These are phyloP conservation scores for Ogataea ganodermae DNA, from an alignment of 805 yeast species.

Conservation along the genomic window DNA sequence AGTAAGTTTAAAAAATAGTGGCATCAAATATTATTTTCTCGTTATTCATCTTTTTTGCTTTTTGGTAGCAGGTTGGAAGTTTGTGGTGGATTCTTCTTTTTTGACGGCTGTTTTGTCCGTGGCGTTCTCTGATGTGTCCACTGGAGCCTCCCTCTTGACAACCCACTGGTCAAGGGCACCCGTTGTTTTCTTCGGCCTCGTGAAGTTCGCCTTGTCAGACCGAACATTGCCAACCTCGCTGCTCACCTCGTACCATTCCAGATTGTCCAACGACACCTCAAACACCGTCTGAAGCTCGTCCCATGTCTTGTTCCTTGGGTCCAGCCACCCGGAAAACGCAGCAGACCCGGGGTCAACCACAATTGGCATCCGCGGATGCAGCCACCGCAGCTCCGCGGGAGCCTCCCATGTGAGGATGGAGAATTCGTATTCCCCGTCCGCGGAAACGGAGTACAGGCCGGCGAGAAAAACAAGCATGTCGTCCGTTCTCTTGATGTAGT, in stretches of 20 bases:
- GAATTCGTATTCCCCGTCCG: slow-evolving; percentile 47
- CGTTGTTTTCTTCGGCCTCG: slow-evolving; percentile 20
- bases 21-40: neutral
- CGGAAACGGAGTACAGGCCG: slow-evolving; percentile 45
- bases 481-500: slow-evolving; percentile 59
- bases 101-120: neutral
- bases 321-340: slow-evolving; percentile 69
- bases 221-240: slow-evolving; percentile 64
- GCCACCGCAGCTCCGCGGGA: slow-evolving; percentile 57
- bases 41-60: neutral
- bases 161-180: slow-evolving; percentile 6
- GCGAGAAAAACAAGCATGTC: slow-evolving; percentile 63
- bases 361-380: slow-evolving; percentile 81
- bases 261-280: slow-evolving; percentile 37
- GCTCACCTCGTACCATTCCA: slow-evolving; percentile 58
- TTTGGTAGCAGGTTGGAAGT: neutral
- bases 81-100: neutral
- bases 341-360: slow-evolving; percentile 58
- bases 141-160: neutral
- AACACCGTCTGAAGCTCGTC: slow-evolving; percentile 43
- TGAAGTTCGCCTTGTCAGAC: slow-evolving; percentile 47
- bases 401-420: slow-evolving; percentile 79
- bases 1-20: slow-evolving; percentile 9
- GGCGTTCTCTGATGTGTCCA: neutral
- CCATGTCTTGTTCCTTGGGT: slow-evolving; percentile 42